Evolutionary conservation across 2,329 filamentous ascomycete genomes (phyloP), one percentile per base, ranked within the genome.

Genomic region (Phaeosphaeriaceae sp.): DNA sequence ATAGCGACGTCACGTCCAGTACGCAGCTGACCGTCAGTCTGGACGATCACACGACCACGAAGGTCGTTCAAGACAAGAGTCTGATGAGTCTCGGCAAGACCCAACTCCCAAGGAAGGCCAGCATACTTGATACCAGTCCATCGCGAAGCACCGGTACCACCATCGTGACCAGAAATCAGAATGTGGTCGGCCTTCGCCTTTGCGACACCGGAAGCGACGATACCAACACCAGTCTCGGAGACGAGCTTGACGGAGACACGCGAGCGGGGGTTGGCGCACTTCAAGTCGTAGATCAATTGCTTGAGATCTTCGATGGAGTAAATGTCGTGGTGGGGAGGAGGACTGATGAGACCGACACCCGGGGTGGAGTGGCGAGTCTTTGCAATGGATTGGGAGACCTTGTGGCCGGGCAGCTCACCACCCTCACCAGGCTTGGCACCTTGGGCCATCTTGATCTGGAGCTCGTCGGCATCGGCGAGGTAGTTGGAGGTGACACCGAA

Each of bases 41-140:
- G 93, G 33, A 97, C 93, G 64, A 97, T 91, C 51, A 97, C 92
- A 85, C 94, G 92, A 53, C 94, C 94, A 84, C 94, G 91, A 19
- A 98, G 88, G 75, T 97, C 94, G 79, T 98, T 98, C 42, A 98
- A 84, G 13, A 98, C 94, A 64, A 98, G 84, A 15, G 94, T 98
- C 81, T 98, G 94, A 76, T 98, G 94, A 47, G 93, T 97, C 83
- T 98, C 94, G 6, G 94, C 94, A 70, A 98, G 90, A 86, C 94
- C 94, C 68, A 98, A 78, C 79, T 98, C 94, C 93, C 93, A 98
- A 24, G 94, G 94, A 36, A 97, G 88, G 85, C 94, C 94, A 51
- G 93, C 94, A 77, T 97, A 97, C 80, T 97, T 97, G 88, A 97
- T 97, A 84, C 94, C 94, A 73, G 94, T 98, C 94, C 94, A 98